phyloP scores from a whole-genome alignment of 176 grass and related monocot genomes.

The Avena sativa region DNA sequence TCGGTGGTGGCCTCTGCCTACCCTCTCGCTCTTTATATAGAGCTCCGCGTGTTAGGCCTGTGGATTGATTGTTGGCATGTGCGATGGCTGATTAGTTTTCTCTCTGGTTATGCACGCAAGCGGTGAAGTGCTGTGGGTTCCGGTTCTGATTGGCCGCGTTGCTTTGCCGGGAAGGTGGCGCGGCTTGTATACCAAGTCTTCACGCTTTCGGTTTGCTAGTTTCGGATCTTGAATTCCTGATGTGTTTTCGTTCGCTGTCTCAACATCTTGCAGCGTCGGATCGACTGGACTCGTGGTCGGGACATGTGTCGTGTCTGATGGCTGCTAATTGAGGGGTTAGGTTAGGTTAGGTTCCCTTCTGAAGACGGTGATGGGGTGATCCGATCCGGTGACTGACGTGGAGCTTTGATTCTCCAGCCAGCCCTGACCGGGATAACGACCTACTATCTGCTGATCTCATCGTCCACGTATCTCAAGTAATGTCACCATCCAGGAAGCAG shows the following conservation, averaged over 20 bases:
- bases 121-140: slow-evolving; percentile 28
- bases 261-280: background rate
- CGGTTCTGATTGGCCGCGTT: slow-evolving; percentile 1
- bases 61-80: background rate
- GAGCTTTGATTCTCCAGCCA: background rate
- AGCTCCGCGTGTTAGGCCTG: background rate
- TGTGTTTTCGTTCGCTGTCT: background rate
- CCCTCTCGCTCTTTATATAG: slow-evolving; percentile 45
- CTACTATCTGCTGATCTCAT: background rate
- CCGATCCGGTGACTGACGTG: slow-evolving; percentile 12
- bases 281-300: background rate
- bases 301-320: slow-evolving; percentile 10
- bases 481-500: background rate
- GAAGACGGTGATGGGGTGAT: background rate
- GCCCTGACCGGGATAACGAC: background rate
- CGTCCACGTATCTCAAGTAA: background rate
- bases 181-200: background rate
- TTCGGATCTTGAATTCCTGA: background rate
- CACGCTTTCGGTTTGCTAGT: slow-evolving; percentile 23
- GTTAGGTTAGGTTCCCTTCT: slow-evolving; percentile 13
- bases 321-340: slow-evolving; percentile 17
- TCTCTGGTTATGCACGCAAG: slow-evolving; percentile 17
- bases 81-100: background rate
- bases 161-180: slow-evolving; percentile 25
- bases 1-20: background rate